Evolutionary conservation across 345 rosid genomes (phyloP).

Genomic region (Bruguiera parviflora): DNA sequence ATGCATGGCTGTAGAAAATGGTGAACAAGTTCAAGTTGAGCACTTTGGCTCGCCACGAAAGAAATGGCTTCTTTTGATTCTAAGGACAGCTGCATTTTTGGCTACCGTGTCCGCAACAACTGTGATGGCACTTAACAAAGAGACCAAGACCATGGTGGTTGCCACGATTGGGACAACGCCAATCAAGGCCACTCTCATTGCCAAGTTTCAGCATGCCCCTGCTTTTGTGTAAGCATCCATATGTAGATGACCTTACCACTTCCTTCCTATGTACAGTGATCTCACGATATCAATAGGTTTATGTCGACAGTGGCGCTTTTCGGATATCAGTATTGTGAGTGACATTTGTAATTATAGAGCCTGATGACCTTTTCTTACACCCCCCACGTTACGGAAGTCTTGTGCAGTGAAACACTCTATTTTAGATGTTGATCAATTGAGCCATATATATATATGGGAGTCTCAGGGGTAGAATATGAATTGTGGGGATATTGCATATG

Average conservation of each 20-base stretch:
- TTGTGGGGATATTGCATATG: background rate
- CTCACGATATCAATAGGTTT: too few species aligned
- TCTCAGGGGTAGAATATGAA: too few species aligned
- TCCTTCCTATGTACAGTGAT: too few species aligned
- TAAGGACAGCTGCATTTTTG: constrained; percentile 58
- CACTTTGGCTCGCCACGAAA: background rate
- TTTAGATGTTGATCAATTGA: too few species aligned
- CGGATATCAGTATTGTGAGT: too few species aligned
- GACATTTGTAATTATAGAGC: too few species aligned
- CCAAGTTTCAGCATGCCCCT: constrained; percentile 82
- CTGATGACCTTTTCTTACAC: too few species aligned
- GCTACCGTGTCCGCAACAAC: constrained; percentile 73
- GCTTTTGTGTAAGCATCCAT: constrained; percentile 64
- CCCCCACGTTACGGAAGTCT: too few species aligned
- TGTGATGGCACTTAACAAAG: constrained; percentile 74
- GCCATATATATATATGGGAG: too few species aligned
- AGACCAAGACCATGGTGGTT: constrained; percentile 64
- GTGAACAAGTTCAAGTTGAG: constrained; percentile 11
- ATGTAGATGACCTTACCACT: background rate
- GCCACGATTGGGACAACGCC: constrained; percentile 77
- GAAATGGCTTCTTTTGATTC: constrained; percentile 34
- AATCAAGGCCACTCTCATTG: constrained; percentile 55
- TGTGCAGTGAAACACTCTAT: too few species aligned
- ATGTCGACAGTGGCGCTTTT: too few species aligned
- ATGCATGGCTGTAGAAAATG: constrained; percentile 26